Base-by-base conservation (phyloP, 116 monocot genomes). In the Papilionanthe hybrid region DNA sequence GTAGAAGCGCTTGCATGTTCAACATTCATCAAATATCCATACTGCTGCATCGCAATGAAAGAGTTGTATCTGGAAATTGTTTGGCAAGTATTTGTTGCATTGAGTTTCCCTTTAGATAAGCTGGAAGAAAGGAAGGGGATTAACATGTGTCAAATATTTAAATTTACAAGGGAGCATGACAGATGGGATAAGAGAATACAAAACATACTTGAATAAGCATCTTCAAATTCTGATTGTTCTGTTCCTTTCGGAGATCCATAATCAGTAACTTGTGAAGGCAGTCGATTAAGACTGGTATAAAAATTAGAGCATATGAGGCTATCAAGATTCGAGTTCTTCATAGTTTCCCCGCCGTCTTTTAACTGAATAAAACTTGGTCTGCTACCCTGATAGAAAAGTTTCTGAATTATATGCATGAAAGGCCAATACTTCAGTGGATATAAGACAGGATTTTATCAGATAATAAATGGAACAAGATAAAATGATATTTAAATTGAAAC, bases 81-180 rank as follows among this genome's bases (percentile, higher is more conserved):
- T 88, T 90, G 92, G 80, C 81, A 88, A 88, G 87, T 92, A 97
- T 97, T 90, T 92, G 97, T 87, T 94, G 97, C 87, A 97, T 86
- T 90, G 94, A 92, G 90, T 91, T 93, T 94, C 79, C 83, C 89
- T 94, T 96, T 96, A 94, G 94, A 93, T 85, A 94, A 92, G 91
- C 94, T 92, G 89, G 89, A 89, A 93, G 91, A 91, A 92, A 86
- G 79, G 66, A 44, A 93, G 91, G 86, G 82, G 91, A 78, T 91
- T 89, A 88, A 83, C 91, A 91, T 90, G 92, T 84, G 94, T 92
- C 97, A 94, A 91, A 88, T 87, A 53, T 84, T 84, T 85, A 79
- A 9, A 78, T 23, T 63, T 84, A 80, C 56, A 72, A 23, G 53
- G 50, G 49, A 23, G 42, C 0, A 67, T 66, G 37, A 49, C 43